phyloP scores from a whole-genome alignment of 805 yeast species.

The Hanseniaspora vineae region DNA sequence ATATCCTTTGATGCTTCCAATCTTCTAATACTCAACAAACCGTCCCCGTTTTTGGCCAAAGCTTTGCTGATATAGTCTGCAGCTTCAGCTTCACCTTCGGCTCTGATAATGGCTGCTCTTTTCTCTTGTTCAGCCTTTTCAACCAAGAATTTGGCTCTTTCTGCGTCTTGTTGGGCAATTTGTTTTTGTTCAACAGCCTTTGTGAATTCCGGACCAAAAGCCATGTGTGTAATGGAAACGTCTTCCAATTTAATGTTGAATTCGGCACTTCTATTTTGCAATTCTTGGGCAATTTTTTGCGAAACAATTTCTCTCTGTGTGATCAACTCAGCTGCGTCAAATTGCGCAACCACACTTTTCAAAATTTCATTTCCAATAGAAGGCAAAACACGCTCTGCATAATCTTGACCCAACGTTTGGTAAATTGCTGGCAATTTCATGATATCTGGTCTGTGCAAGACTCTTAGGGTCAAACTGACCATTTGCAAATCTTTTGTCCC shows the following conservation, averaged over 20 bases:
- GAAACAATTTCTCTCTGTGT: constrained; percentile 95
- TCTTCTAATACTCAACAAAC: constrained; percentile 83
- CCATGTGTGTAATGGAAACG: constrained; percentile 95
- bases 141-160: constrained; percentile 84
- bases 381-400: constrained; percentile 88
- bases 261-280: constrained; percentile 70
- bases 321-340: constrained; percentile 91
- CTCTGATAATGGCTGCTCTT: constrained; percentile 87
- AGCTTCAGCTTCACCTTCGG: constrained; percentile 98
- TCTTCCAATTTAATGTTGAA: constrained; percentile 89
- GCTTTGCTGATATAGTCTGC: constrained; percentile 94
- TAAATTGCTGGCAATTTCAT: constrained; percentile 69
- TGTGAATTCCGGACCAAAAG: constrained; percentile 92
- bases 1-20: constrained; percentile 94
- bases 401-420: constrained; percentile 84
- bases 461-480: constrained; percentile 86
- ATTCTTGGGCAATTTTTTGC: constrained; percentile 75
- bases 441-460: constrained; percentile 89
- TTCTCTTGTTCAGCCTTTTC: constrained; percentile 97
- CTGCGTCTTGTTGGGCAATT: constrained; percentile 99
- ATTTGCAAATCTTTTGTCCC: constrained; percentile 96
- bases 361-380: constrained; percentile 87
- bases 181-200: constrained; percentile 98
- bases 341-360: constrained; percentile 83
- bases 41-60: constrained; percentile 88